Evolutionary conservation across 208 protist genomes (phyloP).

Genomic region (Porcisia hertigi): DNA sequence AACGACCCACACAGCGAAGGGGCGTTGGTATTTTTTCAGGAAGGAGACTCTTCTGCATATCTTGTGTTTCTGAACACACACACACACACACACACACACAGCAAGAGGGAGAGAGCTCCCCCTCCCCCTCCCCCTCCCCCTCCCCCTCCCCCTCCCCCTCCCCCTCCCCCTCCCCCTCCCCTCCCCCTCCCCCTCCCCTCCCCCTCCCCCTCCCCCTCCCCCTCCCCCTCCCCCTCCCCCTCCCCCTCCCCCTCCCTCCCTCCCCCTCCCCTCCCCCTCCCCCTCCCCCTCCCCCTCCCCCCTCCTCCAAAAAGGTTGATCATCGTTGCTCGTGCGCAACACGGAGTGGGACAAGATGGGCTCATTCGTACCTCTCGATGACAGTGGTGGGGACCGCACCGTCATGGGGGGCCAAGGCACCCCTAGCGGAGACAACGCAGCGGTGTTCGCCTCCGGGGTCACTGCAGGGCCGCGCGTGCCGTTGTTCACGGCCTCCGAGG

Average conservation of each 20-base stretch:
- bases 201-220: neutral
- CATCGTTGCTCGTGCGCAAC: neutral
- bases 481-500: conserved; percentile 41
- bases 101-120: too few species aligned
- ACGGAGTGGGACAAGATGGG: neutral
- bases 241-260: neutral
- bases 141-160: neutral
- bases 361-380: neutral
- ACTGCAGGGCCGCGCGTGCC: conserved; percentile 2
- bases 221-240: neutral
- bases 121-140: neutral
- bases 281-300: neutral
- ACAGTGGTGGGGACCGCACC: neutral
- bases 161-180: neutral
- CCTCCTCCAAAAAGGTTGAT: neutral
- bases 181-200: neutral
- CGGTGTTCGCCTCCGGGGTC: neutral
- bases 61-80: too few species aligned
- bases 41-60: too few species aligned
- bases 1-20: too few species aligned
- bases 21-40: too few species aligned
- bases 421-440: neutral
- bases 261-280: neutral
- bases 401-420: neutral
- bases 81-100: too few species aligned